Evolutionary conservation across 2,329 filamentous ascomycete species (phyloP), one percentile per base, ranked within the genome.

Genomic region (Didymella arachidicola): DNA sequence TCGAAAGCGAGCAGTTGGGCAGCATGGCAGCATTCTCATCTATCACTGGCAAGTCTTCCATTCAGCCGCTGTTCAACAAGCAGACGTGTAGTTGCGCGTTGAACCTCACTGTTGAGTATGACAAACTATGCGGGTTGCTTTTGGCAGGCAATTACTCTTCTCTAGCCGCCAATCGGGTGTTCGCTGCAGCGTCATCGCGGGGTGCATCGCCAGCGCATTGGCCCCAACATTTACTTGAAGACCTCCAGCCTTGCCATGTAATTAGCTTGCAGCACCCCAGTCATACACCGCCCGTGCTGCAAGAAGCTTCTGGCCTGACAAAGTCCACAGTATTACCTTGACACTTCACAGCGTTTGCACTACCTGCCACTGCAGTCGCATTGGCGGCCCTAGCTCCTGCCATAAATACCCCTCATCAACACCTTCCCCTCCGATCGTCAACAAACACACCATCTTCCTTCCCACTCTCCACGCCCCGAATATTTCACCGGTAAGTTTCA

Each of bases 141-240:
- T 41, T 44, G 32, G 41, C 45, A 46, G 39, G 50, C 30, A 41
- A 5, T 16, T 30, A 46, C 42, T 57, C 48, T 19, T 19, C 51
- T 29, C 43, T 25, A 42, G 62, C 61, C 58, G 32, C 71, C 70
- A 72, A 74, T 71, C 57, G 61, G 64, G 60, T 62, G 55, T 53
- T 57, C 52, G 53, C 61, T 54, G 53, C 51, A 67, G 66, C 69
- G 70, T 75, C 72, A 74, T 72, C 68, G 70, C 64, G 68, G 67
- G 68, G 68, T 65, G 54, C 54, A 53, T 47, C 55, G 65, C 65
- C 70, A 70, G 59, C 70, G 64, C 64, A 67, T 60, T 62, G 65
- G 61, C 62, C 66, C 60, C 70, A 67, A 68, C 68, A 63, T 64
- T 62, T 62, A 58, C 67, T 57, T 53, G 50, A 58, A 57, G 61